Percentiles rank a stretch among this genome's conserved stretches.
Conservation (phyloP, 495 filamentous ascomycete species). For the Hypomontagnella submonticulosa region DNA sequence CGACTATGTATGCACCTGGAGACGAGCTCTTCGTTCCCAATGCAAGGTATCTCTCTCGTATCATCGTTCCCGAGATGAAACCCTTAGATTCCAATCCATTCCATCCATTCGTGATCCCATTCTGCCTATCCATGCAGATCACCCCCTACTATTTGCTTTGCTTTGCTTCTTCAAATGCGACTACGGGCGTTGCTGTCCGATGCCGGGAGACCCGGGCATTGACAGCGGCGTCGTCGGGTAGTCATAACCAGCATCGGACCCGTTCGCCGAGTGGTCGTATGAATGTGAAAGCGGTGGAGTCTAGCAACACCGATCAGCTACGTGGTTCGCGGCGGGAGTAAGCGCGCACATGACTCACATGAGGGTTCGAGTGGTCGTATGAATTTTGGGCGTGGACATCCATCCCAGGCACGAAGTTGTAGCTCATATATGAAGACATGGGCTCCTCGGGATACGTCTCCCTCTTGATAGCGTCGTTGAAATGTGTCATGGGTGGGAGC, state of each 20-base stretch:
- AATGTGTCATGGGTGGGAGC: conserved; percentile 74
- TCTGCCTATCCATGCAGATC: conserved; percentile 12
- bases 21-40: conserved; percentile 46
- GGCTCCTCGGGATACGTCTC: conserved; percentile 70
- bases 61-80: conserved; percentile 33
- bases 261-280: conserved; percentile 75
- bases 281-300: conserved; percentile 87
- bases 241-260: conserved; percentile 68
- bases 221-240: conserved; percentile 76
- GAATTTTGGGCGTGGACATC: conserved; percentile 71
- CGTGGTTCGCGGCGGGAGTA: conserved; percentile 52
- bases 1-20: conserved; percentile 28
- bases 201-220: conserved; percentile 71
- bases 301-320: conserved; percentile 67
- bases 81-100: conserved; percentile 8
- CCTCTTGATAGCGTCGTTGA: conserved; percentile 70
- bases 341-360: conserved; percentile 69
- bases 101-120: conserved; percentile 18
- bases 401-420: conserved; percentile 79
- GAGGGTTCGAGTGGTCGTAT: conserved; percentile 72
- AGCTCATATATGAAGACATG: conserved; percentile 79
- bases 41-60: conserved; percentile 36
- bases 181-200: conserved; percentile 51
- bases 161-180: background rate
- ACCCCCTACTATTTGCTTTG: background rate